Base-by-base conservation (phyloP, 1,284 basidiomycete genomes). In the Xerocomus nothofagi region DNA sequence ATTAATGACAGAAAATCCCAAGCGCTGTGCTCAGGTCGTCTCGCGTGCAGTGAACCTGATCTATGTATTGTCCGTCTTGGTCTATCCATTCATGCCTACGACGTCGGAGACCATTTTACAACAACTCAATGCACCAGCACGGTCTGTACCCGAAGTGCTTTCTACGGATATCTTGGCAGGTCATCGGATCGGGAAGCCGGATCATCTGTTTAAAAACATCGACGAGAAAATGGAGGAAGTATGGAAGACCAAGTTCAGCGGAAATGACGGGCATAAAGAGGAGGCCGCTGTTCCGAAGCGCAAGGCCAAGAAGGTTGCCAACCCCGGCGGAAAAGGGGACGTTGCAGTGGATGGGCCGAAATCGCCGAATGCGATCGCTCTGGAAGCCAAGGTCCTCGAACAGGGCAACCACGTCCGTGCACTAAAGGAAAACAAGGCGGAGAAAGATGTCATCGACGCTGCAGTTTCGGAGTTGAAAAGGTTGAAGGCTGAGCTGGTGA, bases 41-140 rank as follows among this genome's bases (percentile, higher is more conserved):
- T 84, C 91, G 39, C 86, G 95, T 51, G 89, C 93, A 20, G 72
- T 94, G 69, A 98, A 98, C 73, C 76, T 99, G 58, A 97, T 99
- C 69, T 99, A 97, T 71, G 72, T 88, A 26, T 80, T 99, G 50
- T 89, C 91, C 11, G 86, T 86, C 27, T 74, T 97, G 56, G 73
- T 93, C 57, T 89, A 95, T 67, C 96, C 97, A 0, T 99, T 94
- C 83, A 98, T 99, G 95, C 97, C 97, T 32, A 79, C 85, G 21
- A 96, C 92, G 0, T 84, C 88, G 23, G 82, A 84, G 18, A 77
- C 85, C 9, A 95, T 99, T 54, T 79, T 97, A 53, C 68, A 72
- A 27, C 97, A 99, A 68, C 81, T 99, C 57, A 93, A 97, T 67
- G 95, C 94, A 0, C 94, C 94, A 3, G 79, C 87, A 3, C 83